A percentile compares a stretch with the other conserved stretches of the same genome.
These are phyloP conservation scores for Smallanthus sonchifolius DNA, from an alignment of 129 eudicot species.

Conservation along the genomic window DNA sequence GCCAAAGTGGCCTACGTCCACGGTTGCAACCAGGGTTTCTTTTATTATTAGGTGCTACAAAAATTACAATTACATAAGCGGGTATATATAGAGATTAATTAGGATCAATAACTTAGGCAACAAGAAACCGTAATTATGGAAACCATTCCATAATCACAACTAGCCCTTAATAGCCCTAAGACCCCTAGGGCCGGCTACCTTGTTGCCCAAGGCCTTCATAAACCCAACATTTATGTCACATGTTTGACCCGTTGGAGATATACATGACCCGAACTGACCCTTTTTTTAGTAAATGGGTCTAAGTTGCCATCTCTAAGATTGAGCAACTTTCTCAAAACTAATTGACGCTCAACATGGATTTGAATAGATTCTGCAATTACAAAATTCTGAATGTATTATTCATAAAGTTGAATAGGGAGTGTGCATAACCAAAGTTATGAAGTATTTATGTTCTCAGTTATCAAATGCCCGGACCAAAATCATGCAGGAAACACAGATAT, in stretches of 20 bases:
- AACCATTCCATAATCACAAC: too few relatives aligned
- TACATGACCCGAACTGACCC: background rate
- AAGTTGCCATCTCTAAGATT: background rate
- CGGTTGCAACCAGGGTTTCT: too few relatives aligned
- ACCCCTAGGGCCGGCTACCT: too few relatives aligned
- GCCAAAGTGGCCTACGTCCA: too few relatives aligned
- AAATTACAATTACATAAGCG: too few relatives aligned
- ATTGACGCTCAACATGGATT: background rate
- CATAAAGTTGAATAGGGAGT: background rate
- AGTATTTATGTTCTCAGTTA: background rate
- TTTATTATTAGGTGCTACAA: too few relatives aligned
- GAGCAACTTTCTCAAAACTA: background rate
- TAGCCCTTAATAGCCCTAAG: too few relatives aligned
- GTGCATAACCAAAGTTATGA: background rate
- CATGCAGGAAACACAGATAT: constrained; percentile 36
- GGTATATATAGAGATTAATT: too few relatives aligned
- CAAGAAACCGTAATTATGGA: too few relatives aligned
- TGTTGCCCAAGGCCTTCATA: too few relatives aligned
- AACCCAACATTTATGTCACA: too few relatives aligned
- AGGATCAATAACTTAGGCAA: too few relatives aligned
- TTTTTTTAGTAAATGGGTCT: background rate
- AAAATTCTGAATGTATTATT: background rate
- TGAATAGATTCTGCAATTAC: background rate
- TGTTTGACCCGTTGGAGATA: background rate
- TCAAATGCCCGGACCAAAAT: constrained; percentile 12